Evolutionary conservation across 1,284 basidiomycete genomes (phyloP), one percentile per base, ranked within the genome.

Genomic region (Inonotus hispidus): DNA sequence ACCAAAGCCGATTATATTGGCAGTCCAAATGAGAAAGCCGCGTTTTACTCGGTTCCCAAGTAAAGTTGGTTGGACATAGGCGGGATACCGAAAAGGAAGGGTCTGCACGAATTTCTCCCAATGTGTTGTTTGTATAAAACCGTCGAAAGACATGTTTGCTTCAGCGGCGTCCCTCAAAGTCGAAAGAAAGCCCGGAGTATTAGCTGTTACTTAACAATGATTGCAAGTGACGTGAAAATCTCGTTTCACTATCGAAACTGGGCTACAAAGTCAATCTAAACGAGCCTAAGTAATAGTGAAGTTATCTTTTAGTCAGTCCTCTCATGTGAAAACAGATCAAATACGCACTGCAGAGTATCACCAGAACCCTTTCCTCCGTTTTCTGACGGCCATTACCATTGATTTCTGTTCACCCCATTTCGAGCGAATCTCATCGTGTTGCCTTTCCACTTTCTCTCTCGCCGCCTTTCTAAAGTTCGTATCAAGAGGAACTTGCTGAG

Each of bases 351-450:
- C 19, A 16, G n/a, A 21, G 16, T 43, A 21, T 35, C 60, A 77
- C 76, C 76, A 77, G 54, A 73, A 71, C 63, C 72, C 70, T 65
- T 67, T 73, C 64, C 74, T 69, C 69, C 71, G 74, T 64, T 69
- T 66, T 65, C 70, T 64, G 41, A 76, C 70, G 29, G 71, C 74
- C 58, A 60, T 63, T 29, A 68, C 64, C 54, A 74, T 65, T 38
- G 63, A 56, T 67, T 71, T 74, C 68, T 70, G 71, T 67, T 75
- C 72, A 3, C 75, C 75, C 75, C 75, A 76, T 63, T 68, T 59
- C 38, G 63, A 67, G 49, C 72, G 63, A n/a, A 64, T 60, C 61
- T 67, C 63, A 55, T 68, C 71, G 43, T 74, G 74, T 63, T 69
- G 69, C 39, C 52, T 62, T 52, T 72, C 72, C 49, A 68, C 65